phyloP scores from a whole-genome alignment of 2,329 filamentous ascomycete genomes.

The Fusarium sp. region DNA sequence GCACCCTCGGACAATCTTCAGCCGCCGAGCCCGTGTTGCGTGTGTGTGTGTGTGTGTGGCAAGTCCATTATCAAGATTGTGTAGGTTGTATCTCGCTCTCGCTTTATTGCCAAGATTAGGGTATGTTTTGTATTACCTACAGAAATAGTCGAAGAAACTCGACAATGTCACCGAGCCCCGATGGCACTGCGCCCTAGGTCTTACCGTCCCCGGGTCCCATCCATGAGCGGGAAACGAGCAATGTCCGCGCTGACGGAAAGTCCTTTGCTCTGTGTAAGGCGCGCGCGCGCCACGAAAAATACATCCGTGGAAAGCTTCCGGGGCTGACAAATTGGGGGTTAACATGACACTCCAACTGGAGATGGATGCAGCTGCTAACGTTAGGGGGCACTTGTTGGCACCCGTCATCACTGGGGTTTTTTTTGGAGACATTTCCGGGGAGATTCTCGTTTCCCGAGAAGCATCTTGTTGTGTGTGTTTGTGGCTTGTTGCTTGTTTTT shows the following conservation, averaged over 20 bases:
- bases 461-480: background rate
- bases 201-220: background rate
- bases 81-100: background rate
- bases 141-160: background rate
- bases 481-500: background rate
- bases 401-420: slow-evolving; percentile 16
- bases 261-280: background rate
- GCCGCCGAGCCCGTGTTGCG: slow-evolving; percentile 28
- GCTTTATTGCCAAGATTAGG: background rate
- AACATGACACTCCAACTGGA: slow-evolving; percentile 29
- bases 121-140: background rate
- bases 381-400: slow-evolving; percentile 4
- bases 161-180: background rate
- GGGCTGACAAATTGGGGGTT: slow-evolving; percentile 35
- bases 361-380: slow-evolving; percentile 20
- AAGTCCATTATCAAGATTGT: slow-evolving; percentile 20
- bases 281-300: slow-evolving; percentile 8
- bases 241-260: background rate
- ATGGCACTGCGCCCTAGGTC: background rate
- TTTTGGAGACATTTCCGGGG: background rate
- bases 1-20: slow-evolving; percentile 34
- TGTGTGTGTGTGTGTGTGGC: slow-evolving; percentile 16
- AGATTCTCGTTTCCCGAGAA: background rate
- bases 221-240: background rate
- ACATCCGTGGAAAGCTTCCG: background rate